phyloP scores from a whole-genome alignment of 768 basidiomycete genomes.

The Asterophora parasitica region DNA sequence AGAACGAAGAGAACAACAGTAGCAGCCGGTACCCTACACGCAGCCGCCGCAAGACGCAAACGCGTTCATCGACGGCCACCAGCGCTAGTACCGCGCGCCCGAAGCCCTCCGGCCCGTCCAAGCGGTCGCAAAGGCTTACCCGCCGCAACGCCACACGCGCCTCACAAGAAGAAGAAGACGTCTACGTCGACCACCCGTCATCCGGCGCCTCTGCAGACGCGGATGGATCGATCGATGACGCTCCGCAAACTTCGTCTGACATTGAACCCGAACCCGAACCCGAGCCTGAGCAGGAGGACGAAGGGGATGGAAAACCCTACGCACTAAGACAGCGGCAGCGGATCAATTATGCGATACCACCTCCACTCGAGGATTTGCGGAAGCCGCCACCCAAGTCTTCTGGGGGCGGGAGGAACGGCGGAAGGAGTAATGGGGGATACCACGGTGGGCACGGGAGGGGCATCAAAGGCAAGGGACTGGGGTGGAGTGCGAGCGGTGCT shows the following conservation, averaged over 20 bases:
- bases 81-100: slow-evolving; percentile 3
- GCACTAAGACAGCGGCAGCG: slow-evolving; percentile 58
- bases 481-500: slow-evolving; percentile 78
- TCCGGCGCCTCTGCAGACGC: slow-evolving; percentile 48
- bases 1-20: slow-evolving; percentile 30
- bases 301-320: slow-evolving; percentile 58
- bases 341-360: slow-evolving; percentile 80
- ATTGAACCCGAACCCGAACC: slow-evolving; percentile 40
- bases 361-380: slow-evolving; percentile 68
- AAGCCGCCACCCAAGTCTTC: slow-evolving; percentile 38
- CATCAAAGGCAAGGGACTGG: slow-evolving; percentile 44
- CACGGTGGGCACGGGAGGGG: slow-evolving; percentile 26
- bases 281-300: slow-evolving; percentile 42
- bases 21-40: slow-evolving; percentile 35
- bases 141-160: slow-evolving; percentile 24
- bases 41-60: slow-evolving; percentile 30
- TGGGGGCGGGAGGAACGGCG: slow-evolving; percentile 26
- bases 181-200: slow-evolving; percentile 43
- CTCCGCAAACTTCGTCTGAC: slow-evolving; percentile 40
- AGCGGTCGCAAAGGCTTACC: slow-evolving; percentile 25
- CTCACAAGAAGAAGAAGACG: slow-evolving; percentile 43
- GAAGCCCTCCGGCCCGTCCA: slow-evolving; percentile 14
- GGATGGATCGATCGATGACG: slow-evolving; percentile 57
- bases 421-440: slow-evolving; percentile 23
- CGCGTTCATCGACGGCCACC: slow-evolving; percentile 5